Evolutionary conservation across 768 basidiomycete species (phyloP), one percentile per base, ranked within the genome.

Genomic region (Melanogaster broomeanus): DNA sequence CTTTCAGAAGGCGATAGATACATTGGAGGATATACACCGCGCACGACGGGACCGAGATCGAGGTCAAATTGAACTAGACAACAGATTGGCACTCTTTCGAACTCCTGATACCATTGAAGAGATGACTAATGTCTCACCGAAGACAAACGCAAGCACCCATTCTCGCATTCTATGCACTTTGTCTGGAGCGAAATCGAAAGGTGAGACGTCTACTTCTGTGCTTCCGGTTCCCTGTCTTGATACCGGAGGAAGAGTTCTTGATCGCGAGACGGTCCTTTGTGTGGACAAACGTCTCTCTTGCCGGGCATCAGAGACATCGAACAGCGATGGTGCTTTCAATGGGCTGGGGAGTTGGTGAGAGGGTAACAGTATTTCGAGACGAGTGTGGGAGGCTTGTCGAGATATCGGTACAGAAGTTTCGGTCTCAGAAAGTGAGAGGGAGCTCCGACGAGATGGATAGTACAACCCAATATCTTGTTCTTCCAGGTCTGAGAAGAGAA

Each of bases 41-140:
- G 79, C 21, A 96, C 75, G 6, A 88, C 82, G 9, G 93, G 93
- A 3, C 93, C 93, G 42, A 87, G 73, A 57, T 96, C 93, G 41
- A 93, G 68, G 70, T 97, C 93, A 62, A 97, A 97, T 58, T 94
- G 85, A 33, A 93, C 88, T 90, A 53, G 15, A 68, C 21, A 39
- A 11, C 31, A 13, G 12, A 31, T 13, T 31, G 31, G n/a, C n/a
- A n/a, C 31, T 31, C 31, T 31, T 13, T 21, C 44, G 49, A 49
- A 52, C 27, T 24, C 50, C 31, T 30, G 28, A 19, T 19, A 28
- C 31, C 40, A 10, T 44, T 38, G 16, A 47, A 25, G 51, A 42
- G n/a, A 42, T 35, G 19, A 25, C 10, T 18, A n/a, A 8, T n/a
- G n/a, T 53, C 76, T 57, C 64, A 79, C 87, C 89, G 47, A 90